Conservation (phyloP, 371 early-diverging fungal species). For the Dichotomocladium elegans region DNA sequence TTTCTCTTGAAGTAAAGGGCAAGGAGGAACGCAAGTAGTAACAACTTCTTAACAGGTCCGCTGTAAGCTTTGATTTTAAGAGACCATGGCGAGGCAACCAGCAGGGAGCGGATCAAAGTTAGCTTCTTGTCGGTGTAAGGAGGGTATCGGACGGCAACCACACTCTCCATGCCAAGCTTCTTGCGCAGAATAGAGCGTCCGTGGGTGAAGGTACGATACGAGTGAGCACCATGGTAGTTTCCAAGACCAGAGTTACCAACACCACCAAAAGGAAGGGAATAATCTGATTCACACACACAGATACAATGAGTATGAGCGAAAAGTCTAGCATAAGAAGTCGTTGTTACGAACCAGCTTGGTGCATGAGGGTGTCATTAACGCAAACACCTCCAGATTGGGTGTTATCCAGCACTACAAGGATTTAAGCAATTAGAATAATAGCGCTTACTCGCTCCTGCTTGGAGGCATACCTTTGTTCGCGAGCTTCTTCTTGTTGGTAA, state of each 20-base stretch:
- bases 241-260: conserved; percentile 80
- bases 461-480: conserved; percentile 16
- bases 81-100: conserved; percentile 15
- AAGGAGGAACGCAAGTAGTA: conserved; percentile 10
- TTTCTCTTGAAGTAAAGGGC: conserved; percentile 12
- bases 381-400: conserved; percentile 70
- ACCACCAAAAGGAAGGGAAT: conserved; percentile 75
- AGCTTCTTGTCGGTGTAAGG: conserved; percentile 14
- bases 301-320: neutral
- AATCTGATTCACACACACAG: conserved; percentile 14
- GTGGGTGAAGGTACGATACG: conserved; percentile 75
- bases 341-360: conserved; percentile 34
- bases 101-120: conserved; percentile 11
- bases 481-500: conserved; percentile 20
- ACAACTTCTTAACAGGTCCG: conserved; percentile 13
- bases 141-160: conserved; percentile 48
- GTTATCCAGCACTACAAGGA: conserved; percentile 35
- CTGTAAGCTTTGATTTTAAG: conserved; percentile 15
- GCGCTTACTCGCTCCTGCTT: neutral
- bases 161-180: conserved; percentile 33
- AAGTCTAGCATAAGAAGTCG: neutral
- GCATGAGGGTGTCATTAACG: conserved; percentile 77
- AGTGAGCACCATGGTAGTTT: conserved; percentile 67
- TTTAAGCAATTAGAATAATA: neutral
- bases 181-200: conserved; percentile 55